A percentile compares a stretch with the other conserved stretches of the same genome.
These are phyloP conservation scores for Coemansia sp. DNA, from an alignment of 192 early-diverging fungal species.

Conservation along the genomic window DNA sequence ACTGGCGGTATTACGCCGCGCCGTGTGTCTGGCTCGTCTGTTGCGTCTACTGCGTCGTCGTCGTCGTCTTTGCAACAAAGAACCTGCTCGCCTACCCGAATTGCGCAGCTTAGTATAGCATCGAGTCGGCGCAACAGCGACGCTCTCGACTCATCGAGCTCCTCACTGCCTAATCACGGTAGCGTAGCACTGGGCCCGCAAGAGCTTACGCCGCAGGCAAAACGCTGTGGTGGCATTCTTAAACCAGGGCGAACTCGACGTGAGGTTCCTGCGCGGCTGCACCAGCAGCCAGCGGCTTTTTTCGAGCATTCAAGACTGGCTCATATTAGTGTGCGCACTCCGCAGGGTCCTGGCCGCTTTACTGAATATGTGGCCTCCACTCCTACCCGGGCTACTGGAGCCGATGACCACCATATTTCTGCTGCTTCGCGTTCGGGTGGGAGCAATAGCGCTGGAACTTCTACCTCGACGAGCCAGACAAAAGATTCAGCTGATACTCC, in stretches of 20 bases:
- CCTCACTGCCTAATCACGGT: background rate
- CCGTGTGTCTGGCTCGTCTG: conserved; percentile 7
- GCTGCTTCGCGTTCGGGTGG: no score
- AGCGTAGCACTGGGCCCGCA: background rate
- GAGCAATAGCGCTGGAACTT: no score
- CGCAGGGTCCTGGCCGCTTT: conserved; percentile 5
- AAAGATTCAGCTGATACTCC: no score
- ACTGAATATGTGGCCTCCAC: conserved; percentile 1
- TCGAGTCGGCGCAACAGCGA: no score
- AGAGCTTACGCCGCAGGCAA: conserved; percentile 44
- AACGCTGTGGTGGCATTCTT: conserved; percentile 35
- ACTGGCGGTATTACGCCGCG: background rate
- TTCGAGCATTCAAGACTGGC: background rate
- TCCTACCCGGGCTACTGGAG: no score
- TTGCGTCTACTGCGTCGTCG: conserved; percentile 9
- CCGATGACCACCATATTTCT: no score
- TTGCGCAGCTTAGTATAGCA: no score
- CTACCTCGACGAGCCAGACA: no score
- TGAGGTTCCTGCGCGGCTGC: background rate
- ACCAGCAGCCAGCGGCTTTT: background rate
- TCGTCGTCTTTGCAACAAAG: background rate
- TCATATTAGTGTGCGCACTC: background rate
- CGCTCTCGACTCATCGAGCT: no score
- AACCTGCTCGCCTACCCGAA: no score
- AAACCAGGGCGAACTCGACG: conserved; percentile 39